Evolutionary conservation across 257 asterid species (phyloP).

Genomic region (Fraxinus pennsylvanica): DNA sequence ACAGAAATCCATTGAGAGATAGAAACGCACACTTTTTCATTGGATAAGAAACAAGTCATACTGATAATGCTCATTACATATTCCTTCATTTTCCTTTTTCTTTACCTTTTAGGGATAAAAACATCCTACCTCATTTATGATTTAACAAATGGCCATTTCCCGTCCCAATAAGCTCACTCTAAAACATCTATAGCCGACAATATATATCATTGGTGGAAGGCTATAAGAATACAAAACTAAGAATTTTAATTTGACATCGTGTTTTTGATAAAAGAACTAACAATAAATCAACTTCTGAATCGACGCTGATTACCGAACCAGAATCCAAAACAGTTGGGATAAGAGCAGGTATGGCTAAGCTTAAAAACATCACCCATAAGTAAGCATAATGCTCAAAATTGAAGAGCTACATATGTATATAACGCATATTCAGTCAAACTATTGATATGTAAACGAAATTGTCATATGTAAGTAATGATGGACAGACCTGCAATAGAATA

Average conservation of each 20-base stretch:
- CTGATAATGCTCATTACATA: neutral
- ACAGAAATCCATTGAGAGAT: too few relatives aligned
- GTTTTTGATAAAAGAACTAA: neutral
- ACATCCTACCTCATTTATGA: too few relatives aligned
- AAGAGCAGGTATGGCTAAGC: neutral
- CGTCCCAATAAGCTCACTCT: too few relatives aligned
- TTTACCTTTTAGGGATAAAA: neutral
- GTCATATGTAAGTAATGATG: neutral
- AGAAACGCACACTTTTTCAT: too few relatives aligned
- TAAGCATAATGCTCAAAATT: neutral
- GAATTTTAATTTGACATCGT: neutral
- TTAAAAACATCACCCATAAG: neutral
- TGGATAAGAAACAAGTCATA: neutral
- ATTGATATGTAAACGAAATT: neutral
- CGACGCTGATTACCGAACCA: neutral
- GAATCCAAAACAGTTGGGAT: neutral
- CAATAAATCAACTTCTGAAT: neutral
- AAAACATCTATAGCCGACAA: too few relatives aligned
- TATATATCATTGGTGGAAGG: neutral
- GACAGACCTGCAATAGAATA: slow-evolving; percentile 58
- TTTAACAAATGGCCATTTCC: too few relatives aligned
- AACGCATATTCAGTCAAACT: too few relatives aligned
- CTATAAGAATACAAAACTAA: neutral
- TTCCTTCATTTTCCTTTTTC: neutral
- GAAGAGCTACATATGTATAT: neutral